Evolutionary conservation across 352 stramenopile genomes (phyloP), one percentile per base, ranked within the genome.

Genomic region (Globisporangium camurandrum): DNA sequence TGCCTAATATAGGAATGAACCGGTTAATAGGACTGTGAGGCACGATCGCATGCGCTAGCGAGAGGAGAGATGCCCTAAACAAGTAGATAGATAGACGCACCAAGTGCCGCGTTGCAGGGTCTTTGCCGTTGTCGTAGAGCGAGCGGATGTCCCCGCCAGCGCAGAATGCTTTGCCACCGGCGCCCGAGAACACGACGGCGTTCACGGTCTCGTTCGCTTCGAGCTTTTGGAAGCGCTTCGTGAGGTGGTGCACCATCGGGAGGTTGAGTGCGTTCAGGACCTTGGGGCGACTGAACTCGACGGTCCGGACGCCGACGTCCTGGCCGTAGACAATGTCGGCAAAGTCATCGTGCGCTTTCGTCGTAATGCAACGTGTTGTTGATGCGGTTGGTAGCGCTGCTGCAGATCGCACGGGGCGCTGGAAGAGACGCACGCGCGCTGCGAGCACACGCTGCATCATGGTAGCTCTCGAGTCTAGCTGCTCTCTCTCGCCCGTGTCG

Each of bases 141-240:
- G 73, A 72, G 61, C 89, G 90, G 52, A 98, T 93, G 71, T 98
- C 94, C 30, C 95, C 95, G 42, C 95, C 95, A 9, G 95, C 93
- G 74, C 95, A 98, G 64, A 98, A 98, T 7, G 90, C 82, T 56
- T 88, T 88, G 30, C 69, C 75, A 19, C 87, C 86, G 24, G 48
- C 69, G 23, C 87, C 77, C 11, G 78, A 86, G 67, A 96, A 93
- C 36, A 93, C 64, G 55, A 94, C 70, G 28, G 78, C 67, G 57
- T 92, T 84, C 22, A 95, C 68, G 3, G 73, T 92, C 27, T 71
- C 58, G 62, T 94, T 93, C 28, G 54, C 57, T 47, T 93, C 75
- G 54, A 91, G 84, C 56, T 78, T 82, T 28, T 85, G 71, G 30
- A 98, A 67, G 10, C 84, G 84, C 56, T 94, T 78, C 24, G 84